A percentile compares a stretch with the other conserved stretches of the same genome.
phyloP scores from a whole-genome alignment of 83 land plant genomes.

The Picea abies region DNA sequence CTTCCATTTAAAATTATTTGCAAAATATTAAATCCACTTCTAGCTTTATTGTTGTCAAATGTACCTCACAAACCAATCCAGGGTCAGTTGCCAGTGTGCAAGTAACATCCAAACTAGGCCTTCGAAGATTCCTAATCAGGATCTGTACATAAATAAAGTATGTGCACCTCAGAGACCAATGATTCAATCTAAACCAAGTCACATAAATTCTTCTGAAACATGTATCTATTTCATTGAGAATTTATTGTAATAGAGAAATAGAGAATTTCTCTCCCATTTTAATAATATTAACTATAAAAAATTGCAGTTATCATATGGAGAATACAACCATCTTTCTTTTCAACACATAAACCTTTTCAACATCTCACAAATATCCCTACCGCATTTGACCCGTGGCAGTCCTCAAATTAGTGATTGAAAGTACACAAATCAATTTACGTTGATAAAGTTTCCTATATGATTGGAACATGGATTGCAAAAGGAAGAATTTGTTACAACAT shows the following conservation, averaged over 20 bases:
- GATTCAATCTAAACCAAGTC: neutral
- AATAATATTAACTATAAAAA: neutral
- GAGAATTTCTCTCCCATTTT: neutral
- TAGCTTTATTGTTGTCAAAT: neutral
- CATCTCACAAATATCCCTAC: neutral
- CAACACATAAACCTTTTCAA: neutral
- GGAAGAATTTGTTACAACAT: neutral
- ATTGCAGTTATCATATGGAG: neutral
- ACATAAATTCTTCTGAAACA: neutral
- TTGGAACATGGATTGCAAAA: neutral
- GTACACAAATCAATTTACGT: neutral
- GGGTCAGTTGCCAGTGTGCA: constrained; percentile 12
- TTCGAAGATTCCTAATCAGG: constrained; percentile 41
- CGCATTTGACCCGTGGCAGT: too few species aligned
- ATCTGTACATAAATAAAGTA: constrained; percentile 44
- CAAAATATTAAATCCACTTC: neutral
- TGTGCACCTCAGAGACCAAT: neutral
- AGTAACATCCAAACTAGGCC: constrained; percentile 49
- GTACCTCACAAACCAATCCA: constrained; percentile 23
- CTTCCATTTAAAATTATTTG: neutral
- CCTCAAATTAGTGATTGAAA: neutral
- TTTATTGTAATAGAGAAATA: neutral
- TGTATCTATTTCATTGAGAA: neutral
- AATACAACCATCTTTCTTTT: neutral
- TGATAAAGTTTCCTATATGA: neutral